Percentiles rank a stretch among this genome's conserved stretches.
Conservation (phyloP, 1,139 yeast species). For the Schwanniomyces etchellsii region DNA sequence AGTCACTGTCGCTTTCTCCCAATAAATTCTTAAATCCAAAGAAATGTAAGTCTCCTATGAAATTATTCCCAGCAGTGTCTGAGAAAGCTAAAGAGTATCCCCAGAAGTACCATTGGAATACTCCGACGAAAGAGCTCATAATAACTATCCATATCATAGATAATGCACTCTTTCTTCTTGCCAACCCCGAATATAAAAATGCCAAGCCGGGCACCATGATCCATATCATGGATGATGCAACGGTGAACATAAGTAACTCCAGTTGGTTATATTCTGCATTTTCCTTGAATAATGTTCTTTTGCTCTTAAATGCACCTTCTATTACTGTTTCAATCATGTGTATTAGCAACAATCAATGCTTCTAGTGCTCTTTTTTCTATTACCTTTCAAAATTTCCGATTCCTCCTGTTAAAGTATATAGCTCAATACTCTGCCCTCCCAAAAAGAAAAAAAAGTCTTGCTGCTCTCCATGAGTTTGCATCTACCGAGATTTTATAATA, state of each 20-base stretch:
- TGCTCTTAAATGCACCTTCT: constrained; percentile 11
- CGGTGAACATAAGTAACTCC: constrained; percentile 38
- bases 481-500: too few species aligned
- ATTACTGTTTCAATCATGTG: constrained; percentile 1
- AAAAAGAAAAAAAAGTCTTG: too few species aligned
- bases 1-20: constrained; percentile 44
- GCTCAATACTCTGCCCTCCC: too few species aligned
- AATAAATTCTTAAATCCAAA: constrained; percentile 77
- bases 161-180: constrained; percentile 85
- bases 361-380: too few species aligned
- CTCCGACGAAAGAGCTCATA: constrained; percentile 72
- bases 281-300: constrained; percentile 32
- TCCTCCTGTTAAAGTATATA: too few species aligned
- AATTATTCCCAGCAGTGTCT: constrained; percentile 66
- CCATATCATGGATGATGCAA: constrained; percentile 74
- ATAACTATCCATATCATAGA: constrained; percentile 82
- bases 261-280: constrained; percentile 39
- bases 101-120: constrained; percentile 97
- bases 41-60: constrained; percentile 77
- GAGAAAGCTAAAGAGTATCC: constrained; percentile 91
- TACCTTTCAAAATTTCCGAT: too few species aligned
- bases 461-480: too few species aligned
- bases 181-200: constrained; percentile 86
- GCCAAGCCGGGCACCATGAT: constrained; percentile 96
- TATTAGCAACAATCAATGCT: background rate